These are phyloP conservation scores for Solanum neorickii DNA, from an alignment of 257 asterid species.

Conservation along the genomic window DNA sequence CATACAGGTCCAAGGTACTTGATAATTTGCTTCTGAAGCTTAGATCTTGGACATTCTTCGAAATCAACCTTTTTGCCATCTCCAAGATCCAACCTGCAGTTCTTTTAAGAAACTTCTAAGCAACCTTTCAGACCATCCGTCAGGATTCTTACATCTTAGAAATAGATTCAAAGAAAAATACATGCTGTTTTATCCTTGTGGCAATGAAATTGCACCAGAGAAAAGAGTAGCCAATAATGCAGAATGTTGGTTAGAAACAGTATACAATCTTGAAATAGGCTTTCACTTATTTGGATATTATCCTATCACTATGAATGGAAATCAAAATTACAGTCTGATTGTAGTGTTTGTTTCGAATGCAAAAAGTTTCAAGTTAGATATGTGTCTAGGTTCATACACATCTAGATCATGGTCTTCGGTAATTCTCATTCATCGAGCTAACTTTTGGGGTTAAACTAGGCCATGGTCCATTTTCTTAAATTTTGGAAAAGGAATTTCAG, in stretches of 20 bases:
- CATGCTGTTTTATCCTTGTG: not conserved
- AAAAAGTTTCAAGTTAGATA: not conserved
- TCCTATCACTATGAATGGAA: not conserved
- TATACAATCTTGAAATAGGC: not conserved
- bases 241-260: not conserved
- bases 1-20: slow-evolving; percentile 93
- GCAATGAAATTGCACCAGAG: not conserved
- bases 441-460: not conserved
- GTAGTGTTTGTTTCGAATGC: not conserved
- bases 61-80: slow-evolving; percentile 85
- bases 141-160: not conserved
- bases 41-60: slow-evolving; percentile 62
- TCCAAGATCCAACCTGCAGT: slow-evolving; percentile 89
- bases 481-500: not conserved
- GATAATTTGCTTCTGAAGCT: slow-evolving; percentile 83
- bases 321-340: not conserved
- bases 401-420: not conserved
- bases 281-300: not conserved
- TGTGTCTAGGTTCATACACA: not conserved
- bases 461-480: not conserved
- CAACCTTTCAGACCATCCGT: not conserved
- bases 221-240: not conserved
- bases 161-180: not conserved
- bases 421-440: not conserved
- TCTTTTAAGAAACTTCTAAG: not conserved